Percentiles rank a stretch among this genome's conserved stretches.
Evolutionary conservation across 2,329 filamentous ascomycete genomes (phyloP).

Genomic region (Pseudogymnoascus sp.): DNA sequence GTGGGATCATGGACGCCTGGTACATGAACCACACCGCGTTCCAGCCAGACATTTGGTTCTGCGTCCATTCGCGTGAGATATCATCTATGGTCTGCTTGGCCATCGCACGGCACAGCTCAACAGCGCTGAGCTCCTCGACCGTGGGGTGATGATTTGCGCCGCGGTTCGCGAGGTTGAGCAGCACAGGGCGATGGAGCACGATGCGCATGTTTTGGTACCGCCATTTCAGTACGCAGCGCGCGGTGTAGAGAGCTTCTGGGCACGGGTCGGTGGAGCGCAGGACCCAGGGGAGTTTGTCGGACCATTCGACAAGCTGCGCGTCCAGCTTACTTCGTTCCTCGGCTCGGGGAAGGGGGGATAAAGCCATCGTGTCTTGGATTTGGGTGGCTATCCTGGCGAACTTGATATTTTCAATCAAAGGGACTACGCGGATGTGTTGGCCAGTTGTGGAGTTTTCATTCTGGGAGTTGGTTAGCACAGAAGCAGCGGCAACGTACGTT

Average conservation of each 20-base stretch:
- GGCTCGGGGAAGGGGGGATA: constrained; percentile 57
- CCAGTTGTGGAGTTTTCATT: constrained; percentile 38
- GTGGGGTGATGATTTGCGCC: constrained; percentile 25
- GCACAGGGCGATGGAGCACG: constrained; percentile 64
- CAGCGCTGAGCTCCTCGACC: constrained; percentile 58
- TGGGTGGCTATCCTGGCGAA: constrained; percentile 74
- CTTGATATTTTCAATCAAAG: constrained; percentile 66
- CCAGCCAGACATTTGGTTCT: constrained; percentile 72
- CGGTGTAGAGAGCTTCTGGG: constrained; percentile 61
- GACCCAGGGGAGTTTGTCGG: constrained; percentile 60
- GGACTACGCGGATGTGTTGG: constrained; percentile 59
- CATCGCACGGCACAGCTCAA: constrained; percentile 61
- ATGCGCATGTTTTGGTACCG: constrained; percentile 72
- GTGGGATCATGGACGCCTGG: constrained; percentile 70
- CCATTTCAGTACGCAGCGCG: constrained; percentile 73
- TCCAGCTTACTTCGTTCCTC: constrained; percentile 62
- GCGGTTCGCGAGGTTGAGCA: constrained; percentile 53
- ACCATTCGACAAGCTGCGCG: constrained; percentile 62
- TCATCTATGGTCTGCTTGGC: constrained; percentile 66
- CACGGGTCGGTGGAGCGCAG: constrained; percentile 58
- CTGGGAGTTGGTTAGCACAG: constrained; percentile 13
- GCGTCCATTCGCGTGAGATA: constrained; percentile 61
- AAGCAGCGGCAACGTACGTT: background rate
- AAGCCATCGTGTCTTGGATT: constrained; percentile 68
- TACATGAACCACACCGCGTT: constrained; percentile 77